Base-by-base conservation (phyloP, 306 rosid species). In the Gastrolobium bilobum region DNA sequence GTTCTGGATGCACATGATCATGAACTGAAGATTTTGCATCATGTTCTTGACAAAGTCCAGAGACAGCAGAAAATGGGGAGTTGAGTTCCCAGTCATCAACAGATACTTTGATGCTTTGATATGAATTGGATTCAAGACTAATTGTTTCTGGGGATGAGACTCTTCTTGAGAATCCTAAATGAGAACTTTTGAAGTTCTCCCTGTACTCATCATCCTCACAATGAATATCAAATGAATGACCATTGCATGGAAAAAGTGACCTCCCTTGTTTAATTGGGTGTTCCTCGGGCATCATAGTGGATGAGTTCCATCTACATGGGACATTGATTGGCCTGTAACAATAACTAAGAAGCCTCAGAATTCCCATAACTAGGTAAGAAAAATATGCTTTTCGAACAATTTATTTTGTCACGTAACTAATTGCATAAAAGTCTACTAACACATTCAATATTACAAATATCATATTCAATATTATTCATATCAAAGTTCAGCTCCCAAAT, bases 81-180 rank as follows among this genome's bases (percentile, higher is more conserved):
- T 77, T 88, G 68, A 83, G 80, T 42, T 91, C 98, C 70, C 85
- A 82, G 48, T 92, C 97, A 61, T 91, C 93, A 44, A 52, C 67
- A 9, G 89, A 83, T 68, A 87, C 61, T 70, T 88, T 86, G 82
- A 91, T 74, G 50, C 93, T 91, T 54, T 73, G 91, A 80, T 82
- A 80, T 2, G 99, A 89, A 82, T 76, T 85, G 14, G 88, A 92
- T 73, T 86, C 91, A 15, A 88, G 76, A 74, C 89, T 84, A 51
- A 92, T 77, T 52, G 91, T 91, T 82, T 92, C 97, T 0, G 95
- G 97, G 2, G 98, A 95, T 6, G 96, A 81, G 31, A 87, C 85
- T 51, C 78, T 88, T 66, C 81, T 79, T n/a, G 89, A 81, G 84
- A 85, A 85, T 35, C 90, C 97, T 5, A 78, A 76, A 59, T 84